Base-by-base conservation (phyloP, 306 rosid species). In the Oemleria cerasiformis region DNA sequence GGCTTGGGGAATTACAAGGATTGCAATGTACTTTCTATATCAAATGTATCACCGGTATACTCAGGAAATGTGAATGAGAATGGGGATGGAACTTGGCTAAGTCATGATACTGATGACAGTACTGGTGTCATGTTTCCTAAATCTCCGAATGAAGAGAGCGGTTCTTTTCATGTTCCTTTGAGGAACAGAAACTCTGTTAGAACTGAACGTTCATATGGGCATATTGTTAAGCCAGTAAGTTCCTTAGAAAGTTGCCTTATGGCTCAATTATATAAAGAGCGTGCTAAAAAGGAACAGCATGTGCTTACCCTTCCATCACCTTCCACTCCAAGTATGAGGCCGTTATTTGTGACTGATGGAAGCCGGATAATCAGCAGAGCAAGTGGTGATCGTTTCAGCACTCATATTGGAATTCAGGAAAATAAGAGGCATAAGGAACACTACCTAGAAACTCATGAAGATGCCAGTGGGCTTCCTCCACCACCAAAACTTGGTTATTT, bases 211-310 rank as follows among this genome's bases (percentile, higher is more conserved):
- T 74, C 78, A 50, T 19, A 73, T 64, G 72, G 79, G 56, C 78
- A 72, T 59, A 63, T 59, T 62, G 23, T 58, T 68, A 86, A 67
- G 82, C 92, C 95, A 0, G 63, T 75, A 40, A 89, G 66, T 80
- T 89, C 98, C 25, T 78, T 92, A 53, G 92, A 89, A 69, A 83
- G 96, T 85, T 89, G 98, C 75, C 85, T 87, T 47, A 63, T 88
- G 90, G 90, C 96, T 80, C 92, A 91, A 68, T 84, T 87, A 15
- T 87, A 79, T 81, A 86, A 73, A 55, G 92, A 88, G 70, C 90
- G 65, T 56, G 78, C 84, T 56, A 83, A 85, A 76, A 75, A 82
- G 74, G 85, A 86, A 74, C 87, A 88, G 65, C 79, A 71, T 66
- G 80, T 77, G 68, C 80, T 85, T 67, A 76, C 86, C 67, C 75